These are phyloP conservation scores for Rhypophila decipiens DNA, from an alignment of 495 filamentous ascomycete species.

Conservation along the genomic window DNA sequence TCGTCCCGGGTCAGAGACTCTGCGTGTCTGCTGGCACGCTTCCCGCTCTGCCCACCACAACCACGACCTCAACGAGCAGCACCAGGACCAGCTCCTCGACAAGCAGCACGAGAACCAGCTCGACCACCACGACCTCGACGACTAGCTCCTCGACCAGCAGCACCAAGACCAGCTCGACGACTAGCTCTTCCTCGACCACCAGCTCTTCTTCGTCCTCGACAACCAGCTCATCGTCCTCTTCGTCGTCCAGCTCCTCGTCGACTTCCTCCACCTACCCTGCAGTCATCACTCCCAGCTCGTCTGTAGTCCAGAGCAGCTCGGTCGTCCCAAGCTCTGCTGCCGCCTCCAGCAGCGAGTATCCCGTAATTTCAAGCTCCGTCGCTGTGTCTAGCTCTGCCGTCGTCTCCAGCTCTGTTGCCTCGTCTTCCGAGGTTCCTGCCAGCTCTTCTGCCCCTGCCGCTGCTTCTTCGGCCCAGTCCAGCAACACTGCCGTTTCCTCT, in stretches of 20 bases:
- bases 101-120: not conserved
- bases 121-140: not conserved
- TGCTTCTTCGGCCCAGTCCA: not conserved
- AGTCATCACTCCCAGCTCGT: slow-evolving; percentile 3
- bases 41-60: slow-evolving; percentile 3
- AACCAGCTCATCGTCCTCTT: slow-evolving; percentile 4
- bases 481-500: not conserved
- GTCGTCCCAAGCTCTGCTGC: slow-evolving; percentile 7
- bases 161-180: too few species aligned
- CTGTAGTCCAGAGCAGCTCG: not conserved
- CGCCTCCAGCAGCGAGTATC: not conserved
- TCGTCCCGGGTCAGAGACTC: slow-evolving; percentile 3
- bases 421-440: slow-evolving; percentile 3
- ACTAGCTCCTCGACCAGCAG: slow-evolving; percentile 2
- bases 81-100: not conserved
- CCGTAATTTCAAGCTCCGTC: not conserved
- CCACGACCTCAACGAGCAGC: slow-evolving; percentile 1
- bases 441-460: not conserved
- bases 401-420: not conserved
- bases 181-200: slow-evolving; percentile 1
- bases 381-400: slow-evolving; percentile 5
- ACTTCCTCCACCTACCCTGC: not conserved
- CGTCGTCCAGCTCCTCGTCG: slow-evolving; percentile 5
- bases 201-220: slow-evolving; percentile 6
- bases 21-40: slow-evolving; percentile 7